Percentiles rank a stretch among this genome's conserved stretches.
phyloP scores from a whole-genome alignment of 2,329 filamentous ascomycete species.

The Colletotrichum plurivorum region DNA sequence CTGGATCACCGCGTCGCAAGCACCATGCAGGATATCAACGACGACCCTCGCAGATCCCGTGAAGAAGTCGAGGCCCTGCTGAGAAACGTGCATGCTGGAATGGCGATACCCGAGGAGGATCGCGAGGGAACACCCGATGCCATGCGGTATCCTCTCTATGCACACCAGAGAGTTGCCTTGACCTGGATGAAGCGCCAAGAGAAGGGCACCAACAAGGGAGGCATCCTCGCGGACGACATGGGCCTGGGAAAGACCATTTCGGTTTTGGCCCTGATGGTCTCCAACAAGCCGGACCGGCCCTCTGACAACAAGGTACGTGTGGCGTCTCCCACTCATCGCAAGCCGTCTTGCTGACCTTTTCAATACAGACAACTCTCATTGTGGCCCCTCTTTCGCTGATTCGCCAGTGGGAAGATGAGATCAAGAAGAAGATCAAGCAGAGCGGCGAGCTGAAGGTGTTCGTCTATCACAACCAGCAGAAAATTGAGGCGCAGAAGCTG shows the following conservation, averaged over 20 bases:
- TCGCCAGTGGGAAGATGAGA: slow-evolving; percentile 88
- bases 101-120: slow-evolving; percentile 72
- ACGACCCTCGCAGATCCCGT: slow-evolving; percentile 58
- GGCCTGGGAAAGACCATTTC: slow-evolving; percentile 89
- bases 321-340: background rate
- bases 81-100: slow-evolving; percentile 80
- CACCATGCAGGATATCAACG: slow-evolving; percentile 48
- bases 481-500: slow-evolving; percentile 72
- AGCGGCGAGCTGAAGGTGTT: slow-evolving; percentile 74
- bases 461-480: slow-evolving; percentile 74
- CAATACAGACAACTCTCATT: slow-evolving; percentile 80
- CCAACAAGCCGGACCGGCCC: slow-evolving; percentile 69
- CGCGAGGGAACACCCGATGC: slow-evolving; percentile 78
- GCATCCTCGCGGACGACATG: slow-evolving; percentile 87
- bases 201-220: slow-evolving; percentile 80
- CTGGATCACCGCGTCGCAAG: slow-evolving; percentile 43
- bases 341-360: slow-evolving; percentile 17
- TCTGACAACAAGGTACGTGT: slow-evolving; percentile 45
- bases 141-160: slow-evolving; percentile 79
- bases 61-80: slow-evolving; percentile 80
- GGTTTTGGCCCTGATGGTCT: slow-evolving; percentile 82
- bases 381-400: slow-evolving; percentile 85
- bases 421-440: slow-evolving; percentile 76
- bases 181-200: slow-evolving; percentile 85
- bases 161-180: slow-evolving; percentile 85